Evolutionary conservation across 2,329 filamentous ascomycete species (phyloP).

Genomic region (Allantophomopsis lycopodina): DNA sequence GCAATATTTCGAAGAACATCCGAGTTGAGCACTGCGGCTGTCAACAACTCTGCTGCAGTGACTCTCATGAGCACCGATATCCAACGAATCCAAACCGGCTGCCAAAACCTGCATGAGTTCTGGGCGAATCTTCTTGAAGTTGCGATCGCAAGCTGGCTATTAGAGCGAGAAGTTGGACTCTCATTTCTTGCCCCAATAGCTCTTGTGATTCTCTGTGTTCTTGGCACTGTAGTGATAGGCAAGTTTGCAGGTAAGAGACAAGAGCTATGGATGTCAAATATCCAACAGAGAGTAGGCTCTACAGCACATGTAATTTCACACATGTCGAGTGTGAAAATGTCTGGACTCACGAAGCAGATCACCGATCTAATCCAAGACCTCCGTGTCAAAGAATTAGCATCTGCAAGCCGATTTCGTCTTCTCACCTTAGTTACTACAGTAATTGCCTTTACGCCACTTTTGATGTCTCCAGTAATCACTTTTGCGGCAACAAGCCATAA

Average conservation of each 20-base stretch:
- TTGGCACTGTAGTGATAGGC: slow-evolving; percentile 1
- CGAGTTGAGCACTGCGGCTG: slow-evolving; percentile 13
- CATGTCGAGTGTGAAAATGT: slow-evolving; percentile 16
- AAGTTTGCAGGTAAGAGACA: slow-evolving; percentile 1
- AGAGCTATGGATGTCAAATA: slow-evolving; percentile 10
- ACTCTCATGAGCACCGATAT: slow-evolving; percentile 29
- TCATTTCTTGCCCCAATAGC: slow-evolving; percentile 6
- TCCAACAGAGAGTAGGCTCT: slow-evolving; percentile 15
- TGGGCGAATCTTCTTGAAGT: slow-evolving; percentile 24
- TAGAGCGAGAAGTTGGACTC: slow-evolving; percentile 14
- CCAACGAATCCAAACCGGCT: slow-evolving; percentile 21
- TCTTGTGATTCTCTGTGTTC: slow-evolving; percentile 2
- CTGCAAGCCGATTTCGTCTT: slow-evolving; percentile 1
- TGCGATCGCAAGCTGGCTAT: slow-evolving; percentile 18
- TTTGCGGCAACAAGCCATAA: slow-evolving; percentile 12
- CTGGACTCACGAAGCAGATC: slow-evolving; percentile 18
- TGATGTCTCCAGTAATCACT: slow-evolving; percentile 8
- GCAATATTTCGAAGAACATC: slow-evolving; percentile 20
- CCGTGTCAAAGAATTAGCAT: slow-evolving; percentile 11
- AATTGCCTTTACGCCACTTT: slow-evolving; percentile 1
- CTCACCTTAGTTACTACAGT: neutral
- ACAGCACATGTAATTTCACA: slow-evolving; percentile 10
- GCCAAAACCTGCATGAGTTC: slow-evolving; percentile 18
- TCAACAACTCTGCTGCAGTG: slow-evolving; percentile 20
- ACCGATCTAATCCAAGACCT: slow-evolving; percentile 17